Conservation (phyloP, 2,329 filamentous ascomycete species). For the Thielaviopsis punctulata region DNA sequence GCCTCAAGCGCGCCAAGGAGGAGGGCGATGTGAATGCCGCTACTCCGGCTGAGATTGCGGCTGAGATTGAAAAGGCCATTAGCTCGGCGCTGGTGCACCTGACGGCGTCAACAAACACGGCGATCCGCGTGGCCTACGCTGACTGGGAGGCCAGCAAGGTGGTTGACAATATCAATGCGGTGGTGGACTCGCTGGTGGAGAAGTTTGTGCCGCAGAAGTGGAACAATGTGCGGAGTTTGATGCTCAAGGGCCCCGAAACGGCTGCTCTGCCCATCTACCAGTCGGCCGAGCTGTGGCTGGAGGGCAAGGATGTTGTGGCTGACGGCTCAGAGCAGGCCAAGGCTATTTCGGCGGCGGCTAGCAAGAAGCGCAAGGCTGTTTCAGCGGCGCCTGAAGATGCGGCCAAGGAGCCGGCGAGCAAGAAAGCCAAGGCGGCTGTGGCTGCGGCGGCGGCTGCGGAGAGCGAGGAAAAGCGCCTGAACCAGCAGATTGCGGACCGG, state of each 20-base stretch:
- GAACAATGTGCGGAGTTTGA: conserved; percentile 68
- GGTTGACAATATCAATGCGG: conserved; percentile 62
- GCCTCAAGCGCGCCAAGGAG: conserved; percentile 31
- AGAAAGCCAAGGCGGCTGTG: conserved; percentile 13
- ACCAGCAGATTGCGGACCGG: conserved; percentile 41
- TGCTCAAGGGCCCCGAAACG: conserved; percentile 82
- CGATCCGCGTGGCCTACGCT: conserved; percentile 62
- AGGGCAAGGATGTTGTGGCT: conserved; percentile 57
- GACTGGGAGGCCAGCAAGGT: conserved; percentile 60
- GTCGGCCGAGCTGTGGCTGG: conserved; percentile 78
- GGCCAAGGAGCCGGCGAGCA: conserved; percentile 9
- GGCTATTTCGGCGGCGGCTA: conserved; percentile 28
- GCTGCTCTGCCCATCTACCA: conserved; percentile 88
- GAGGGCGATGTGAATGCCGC: conserved; percentile 20
- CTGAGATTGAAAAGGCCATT: conserved; percentile 66
- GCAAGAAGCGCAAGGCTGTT: conserved; percentile 33
- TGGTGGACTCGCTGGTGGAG: conserved; percentile 51
- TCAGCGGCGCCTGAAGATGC: conserved; percentile 12
- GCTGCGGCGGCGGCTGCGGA: conserved; percentile 21
- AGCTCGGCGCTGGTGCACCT: conserved; percentile 66
- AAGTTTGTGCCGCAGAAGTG: conserved; percentile 75
- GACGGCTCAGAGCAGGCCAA: conserved; percentile 33
- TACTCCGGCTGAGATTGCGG: conserved; percentile 48
- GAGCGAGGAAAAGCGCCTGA: conserved; percentile 34
- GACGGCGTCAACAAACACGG: conserved; percentile 59